Base-by-base conservation (phyloP, 495 filamentous ascomycete species). In the Xylaria venustula region DNA sequence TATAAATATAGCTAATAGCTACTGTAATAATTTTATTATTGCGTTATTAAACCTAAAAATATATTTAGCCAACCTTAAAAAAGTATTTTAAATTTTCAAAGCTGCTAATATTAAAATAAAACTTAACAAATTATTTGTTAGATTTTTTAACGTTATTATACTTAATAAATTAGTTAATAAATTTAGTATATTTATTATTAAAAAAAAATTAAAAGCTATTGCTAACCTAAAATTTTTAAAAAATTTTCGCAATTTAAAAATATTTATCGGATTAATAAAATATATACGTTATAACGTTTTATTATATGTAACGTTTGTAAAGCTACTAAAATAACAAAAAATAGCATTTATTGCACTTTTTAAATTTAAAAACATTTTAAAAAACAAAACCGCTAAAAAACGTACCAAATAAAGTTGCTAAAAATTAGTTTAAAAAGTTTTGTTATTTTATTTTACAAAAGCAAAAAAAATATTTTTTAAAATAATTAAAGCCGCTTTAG, bases 21-120 rank as follows among this genome's bases (percentile, higher is more conserved):
- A 59, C 32, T 59, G 26, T 40, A 50, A 50, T 59, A 50, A 59
- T 59, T 22, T 48, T 37, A 17, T 19, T 45, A 45, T 37, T 12
- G 3, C 8, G n/a, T n/a, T n/a, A n/a, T n/a, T n/a, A n/a, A n/a
- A n/a, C n/a, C n/a, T n/a, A n/a, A n/a, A n/a, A n/a, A n/a, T n/a
- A n/a, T n/a, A n/a, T 20, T 52, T 41, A 36, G 20, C 19, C 8
- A 20, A 26, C 15, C 44, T 53, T 22, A 28, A 1, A 23, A 45
- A 61, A 50, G 15, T 32, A 6, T 50, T n/a, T 50, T 50, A 20
- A 54, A 32, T 41, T 7, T 40, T 54, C 37, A 30, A 54, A 4
- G 12, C 26, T 40, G 30, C 15, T 11, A 54, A 54, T 41, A 41
- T 54, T 54, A 15, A 30, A 26, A 28, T 54, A 54, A 45, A 47